Percentiles rank a stretch among this genome's conserved stretches.
Conservation (phyloP, 164 flowering plant species). For the Magnolia kwangsiensis region DNA sequence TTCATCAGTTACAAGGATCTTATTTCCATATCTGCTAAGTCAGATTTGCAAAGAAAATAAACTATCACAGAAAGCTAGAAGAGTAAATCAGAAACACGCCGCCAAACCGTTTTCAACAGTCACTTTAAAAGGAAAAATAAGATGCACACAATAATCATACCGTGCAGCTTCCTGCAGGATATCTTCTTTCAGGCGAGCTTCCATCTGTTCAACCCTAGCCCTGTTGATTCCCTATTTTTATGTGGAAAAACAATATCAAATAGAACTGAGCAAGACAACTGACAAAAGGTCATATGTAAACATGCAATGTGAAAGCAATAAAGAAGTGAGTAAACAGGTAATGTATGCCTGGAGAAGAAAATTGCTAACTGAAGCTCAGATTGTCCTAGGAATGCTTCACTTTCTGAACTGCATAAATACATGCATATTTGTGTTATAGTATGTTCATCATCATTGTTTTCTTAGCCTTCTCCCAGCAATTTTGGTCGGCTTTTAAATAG, state of each 20-base stretch:
- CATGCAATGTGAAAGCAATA: background rate
- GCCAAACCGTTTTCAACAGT: background rate
- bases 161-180: conserved; percentile 80
- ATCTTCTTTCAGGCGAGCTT: conserved; percentile 85
- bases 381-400: no score
- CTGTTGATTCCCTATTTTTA: conserved; percentile 79
- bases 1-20: conserved; percentile 99
- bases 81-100: background rate
- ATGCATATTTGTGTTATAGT: no score
- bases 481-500: no score
- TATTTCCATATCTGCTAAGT: conserved; percentile 85
- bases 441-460: no score
- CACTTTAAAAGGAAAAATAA: background rate
- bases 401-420: no score
- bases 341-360: no score
- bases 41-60: conserved; percentile 25
- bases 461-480: no score
- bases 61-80: conserved; percentile 17
- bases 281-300: background rate
- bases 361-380: no score
- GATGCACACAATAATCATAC: conserved; percentile 28
- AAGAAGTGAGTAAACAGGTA: no score
- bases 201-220: conserved; percentile 93
- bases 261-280: background rate
- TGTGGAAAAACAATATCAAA: conserved; percentile 8